Conservation (phyloP, 2,329 filamentous ascomycete species). For the Cytospora piceicola region DNA sequence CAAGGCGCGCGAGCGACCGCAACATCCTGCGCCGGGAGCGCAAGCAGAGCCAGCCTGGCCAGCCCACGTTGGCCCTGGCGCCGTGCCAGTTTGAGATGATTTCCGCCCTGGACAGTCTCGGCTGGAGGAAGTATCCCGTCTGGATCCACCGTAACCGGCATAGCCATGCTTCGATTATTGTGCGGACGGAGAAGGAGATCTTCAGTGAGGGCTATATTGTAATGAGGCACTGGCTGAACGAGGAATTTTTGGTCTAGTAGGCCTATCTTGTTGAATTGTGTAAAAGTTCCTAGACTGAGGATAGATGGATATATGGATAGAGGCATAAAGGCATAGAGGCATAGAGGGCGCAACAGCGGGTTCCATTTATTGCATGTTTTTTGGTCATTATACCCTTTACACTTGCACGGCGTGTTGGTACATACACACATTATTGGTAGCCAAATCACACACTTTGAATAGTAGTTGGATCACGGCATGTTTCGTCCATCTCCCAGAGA, state of each 20-base stretch:
- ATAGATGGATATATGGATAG: not conserved
- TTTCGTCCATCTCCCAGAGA: not conserved
- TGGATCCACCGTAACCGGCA: slow-evolving; percentile 79
- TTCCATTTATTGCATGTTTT: not conserved
- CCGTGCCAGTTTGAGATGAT: slow-evolving; percentile 86
- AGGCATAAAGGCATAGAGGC: not conserved
- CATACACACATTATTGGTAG: not conserved
- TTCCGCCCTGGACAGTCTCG: slow-evolving; percentile 68
- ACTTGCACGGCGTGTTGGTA: not conserved
- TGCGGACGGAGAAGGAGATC: slow-evolving; percentile 66
- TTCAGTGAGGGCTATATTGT: slow-evolving; percentile 81
- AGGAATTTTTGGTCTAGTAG: slow-evolving; percentile 68
- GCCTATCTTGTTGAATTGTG: not conserved
- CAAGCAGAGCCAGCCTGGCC: slow-evolving; percentile 46
- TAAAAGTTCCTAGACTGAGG: not conserved
- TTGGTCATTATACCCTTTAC: not conserved
- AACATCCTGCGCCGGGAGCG: slow-evolving; percentile 49
- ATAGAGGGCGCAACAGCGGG: slow-evolving; percentile 2
- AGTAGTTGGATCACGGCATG: not conserved
- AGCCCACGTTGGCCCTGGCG: slow-evolving; percentile 77
- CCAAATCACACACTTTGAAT: not conserved
- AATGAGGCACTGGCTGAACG: slow-evolving; percentile 77
- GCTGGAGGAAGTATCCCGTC: slow-evolving; percentile 69
- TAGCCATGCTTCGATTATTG: slow-evolving; percentile 88
- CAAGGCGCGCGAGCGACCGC: slow-evolving; percentile 35